These are phyloP conservation scores for Amauroascus niger DNA, from an alignment of 2,329 filamentous ascomycete genomes.

Conservation along the genomic window DNA sequence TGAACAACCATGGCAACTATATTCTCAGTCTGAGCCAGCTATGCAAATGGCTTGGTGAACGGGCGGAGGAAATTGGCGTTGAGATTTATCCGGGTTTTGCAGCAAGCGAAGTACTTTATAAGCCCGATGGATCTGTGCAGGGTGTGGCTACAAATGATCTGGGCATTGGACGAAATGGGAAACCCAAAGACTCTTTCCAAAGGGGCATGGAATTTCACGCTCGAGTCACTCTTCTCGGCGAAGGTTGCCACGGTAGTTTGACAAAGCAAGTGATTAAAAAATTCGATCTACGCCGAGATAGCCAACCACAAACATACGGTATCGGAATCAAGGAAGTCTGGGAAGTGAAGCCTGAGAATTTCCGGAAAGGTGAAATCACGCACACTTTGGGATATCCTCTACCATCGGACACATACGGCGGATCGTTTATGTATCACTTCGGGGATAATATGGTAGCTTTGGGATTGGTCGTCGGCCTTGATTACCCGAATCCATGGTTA, in stretches of 20 bases:
- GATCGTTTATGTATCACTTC: conserved; percentile 99
- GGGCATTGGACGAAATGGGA: conserved; percentile 70
- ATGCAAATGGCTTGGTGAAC: conserved; percentile 88
- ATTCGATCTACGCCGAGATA: conserved; percentile 79
- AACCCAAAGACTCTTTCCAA: conserved; percentile 83
- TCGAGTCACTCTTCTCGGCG: conserved; percentile 77
- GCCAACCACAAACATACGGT: conserved; percentile 89
- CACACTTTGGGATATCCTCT: conserved; percentile 93
- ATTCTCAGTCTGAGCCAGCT: conserved; percentile 94
- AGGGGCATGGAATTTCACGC: conserved; percentile 98
- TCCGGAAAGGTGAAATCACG: conserved; percentile 70
- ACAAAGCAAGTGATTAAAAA: conserved; percentile 93
- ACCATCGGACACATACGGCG: conserved; percentile 80
- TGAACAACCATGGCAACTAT: conserved; percentile 97
- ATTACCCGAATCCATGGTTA: conserved; percentile 94
- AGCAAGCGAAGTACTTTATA: conserved; percentile 84
- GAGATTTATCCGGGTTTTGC: conserved; percentile 96
- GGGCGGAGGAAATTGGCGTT: conserved; percentile 91
- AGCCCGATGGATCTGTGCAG: conserved; percentile 73
- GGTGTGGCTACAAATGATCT: conserved; percentile 95
- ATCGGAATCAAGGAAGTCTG: conserved; percentile 94
- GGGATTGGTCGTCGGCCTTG: conserved; percentile 82
- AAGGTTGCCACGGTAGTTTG: conserved; percentile 91
- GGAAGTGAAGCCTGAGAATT: conserved; percentile 91
- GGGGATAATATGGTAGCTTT: conserved; percentile 92